Base-by-base conservation (phyloP, 192 early-diverging fungal species). In the Umbelopsis vinacea region DNA sequence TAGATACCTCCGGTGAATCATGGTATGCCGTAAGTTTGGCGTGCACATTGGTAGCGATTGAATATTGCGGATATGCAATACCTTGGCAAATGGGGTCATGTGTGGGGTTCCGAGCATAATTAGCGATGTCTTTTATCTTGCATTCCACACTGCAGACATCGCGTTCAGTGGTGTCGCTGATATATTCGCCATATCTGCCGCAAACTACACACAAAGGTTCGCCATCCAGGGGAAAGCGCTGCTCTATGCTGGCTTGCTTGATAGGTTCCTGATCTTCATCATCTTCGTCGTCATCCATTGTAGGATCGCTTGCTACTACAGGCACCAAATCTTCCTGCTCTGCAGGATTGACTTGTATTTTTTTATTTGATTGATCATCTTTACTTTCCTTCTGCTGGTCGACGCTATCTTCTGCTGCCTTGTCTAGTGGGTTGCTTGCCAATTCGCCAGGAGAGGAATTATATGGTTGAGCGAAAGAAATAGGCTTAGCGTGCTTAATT, bases 111-210 rank as follows among this genome's bases (percentile, higher is more conserved):
- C 57, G 57, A 19, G 57, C 45, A 7, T 73, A 11, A 11, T 72
- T 35, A 55, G 80, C 70, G 52, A 66, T 77, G 29, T 82, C 81
- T 6, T 75, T 46, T 33, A 24, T 11, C 46, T 83, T 83, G 43
- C 82, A 83, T 77, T 83, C 82, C 5, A 83, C 23, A 68, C 79
- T 80, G 43, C 82, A 83, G 2, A 83, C 77, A 72, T 76, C 76
- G 37, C 83, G 70, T 6, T 83, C 55, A 10, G 84, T 83, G 4
- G 67, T 46, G 46, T 81, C 69, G 55, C 71, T 77, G 21, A 82
- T 83, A 45, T 82, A 83, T 67, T 77, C 85, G 2, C 84, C 85
- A 67, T 79, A 85, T 60, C 67, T 67, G 4, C 82, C 82, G 69
- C 84, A 85, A 19, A 85, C 54, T 19, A 76, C 43, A 48, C 85